These are phyloP conservation scores for Furcasterigmium sp. DNA, from an alignment of 2,329 filamentous ascomycete species.

Conservation along the genomic window DNA sequence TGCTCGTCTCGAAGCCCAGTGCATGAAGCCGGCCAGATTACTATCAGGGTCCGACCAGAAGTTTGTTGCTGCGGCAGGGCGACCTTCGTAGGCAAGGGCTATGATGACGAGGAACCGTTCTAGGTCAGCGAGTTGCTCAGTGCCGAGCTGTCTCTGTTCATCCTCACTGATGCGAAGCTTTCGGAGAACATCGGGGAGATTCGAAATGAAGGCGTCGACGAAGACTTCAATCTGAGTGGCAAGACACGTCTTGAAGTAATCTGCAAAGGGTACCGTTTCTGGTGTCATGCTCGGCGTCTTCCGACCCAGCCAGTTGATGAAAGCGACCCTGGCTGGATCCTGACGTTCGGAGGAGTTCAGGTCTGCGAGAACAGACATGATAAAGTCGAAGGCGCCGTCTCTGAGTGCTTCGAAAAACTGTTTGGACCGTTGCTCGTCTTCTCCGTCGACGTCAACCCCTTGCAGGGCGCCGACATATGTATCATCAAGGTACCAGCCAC, in stretches of 20 bases:
- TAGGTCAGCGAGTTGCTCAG: conserved; percentile 67
- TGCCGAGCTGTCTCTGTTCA: conserved; percentile 68
- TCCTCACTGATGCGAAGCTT: conserved; percentile 86
- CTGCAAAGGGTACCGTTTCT: conserved; percentile 64
- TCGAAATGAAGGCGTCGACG: conserved; percentile 87
- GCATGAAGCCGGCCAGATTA: conserved; percentile 88
- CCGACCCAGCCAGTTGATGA: conserved; percentile 77
- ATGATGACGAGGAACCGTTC: conserved; percentile 92
- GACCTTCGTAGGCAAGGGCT: conserved; percentile 82
- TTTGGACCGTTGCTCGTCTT: conserved; percentile 66
- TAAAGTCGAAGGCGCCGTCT: conserved; percentile 88
- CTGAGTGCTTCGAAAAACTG: conserved; percentile 73
- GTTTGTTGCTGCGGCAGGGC: conserved; percentile 75
- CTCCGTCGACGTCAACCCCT: conserved; percentile 61
- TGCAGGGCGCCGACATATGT: conserved; percentile 24
- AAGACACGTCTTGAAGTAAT: conserved; percentile 65
- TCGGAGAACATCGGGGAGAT: conserved; percentile 87
- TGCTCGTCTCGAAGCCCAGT: conserved; percentile 93
- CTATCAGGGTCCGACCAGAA: conserved; percentile 94
- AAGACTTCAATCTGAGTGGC: conserved; percentile 83
- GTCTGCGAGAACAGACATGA: conserved; percentile 79
- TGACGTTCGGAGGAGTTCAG: conserved; percentile 79
- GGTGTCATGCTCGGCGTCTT: conserved; percentile 66
- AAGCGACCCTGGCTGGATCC: conserved; percentile 76
- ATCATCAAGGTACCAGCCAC: conserved; percentile 78